Conservation (phyloP, 352 stramenopile species). For the Phytopythium mirpurense region DNA sequence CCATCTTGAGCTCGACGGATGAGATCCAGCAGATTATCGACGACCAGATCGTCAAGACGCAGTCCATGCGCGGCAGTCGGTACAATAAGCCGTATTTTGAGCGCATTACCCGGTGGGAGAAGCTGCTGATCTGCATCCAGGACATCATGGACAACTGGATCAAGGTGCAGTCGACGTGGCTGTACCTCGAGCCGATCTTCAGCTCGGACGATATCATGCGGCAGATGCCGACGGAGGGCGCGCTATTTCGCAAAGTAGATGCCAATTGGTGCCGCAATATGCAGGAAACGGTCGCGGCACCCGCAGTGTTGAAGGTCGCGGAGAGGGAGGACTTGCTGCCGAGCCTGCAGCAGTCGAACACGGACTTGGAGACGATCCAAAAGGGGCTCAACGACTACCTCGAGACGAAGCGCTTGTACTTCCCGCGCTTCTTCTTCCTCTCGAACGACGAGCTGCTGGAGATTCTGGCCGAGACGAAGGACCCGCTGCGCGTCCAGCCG, state of each 20-base stretch:
- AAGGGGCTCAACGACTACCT: constrained; percentile 93
- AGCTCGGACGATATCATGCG: constrained; percentile 92
- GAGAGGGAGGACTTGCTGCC: constrained; percentile 76
- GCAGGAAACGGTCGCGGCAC: constrained; percentile 74
- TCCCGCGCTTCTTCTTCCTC: constrained; percentile 92
- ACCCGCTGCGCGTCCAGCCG: constrained; percentile 92
- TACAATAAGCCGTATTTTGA: constrained; percentile 93
- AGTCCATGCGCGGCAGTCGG: constrained; percentile 91
- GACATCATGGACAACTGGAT: constrained; percentile 95
- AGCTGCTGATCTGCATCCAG: constrained; percentile 86
- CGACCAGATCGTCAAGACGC: constrained; percentile 94
- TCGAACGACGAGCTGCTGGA: constrained; percentile 91
- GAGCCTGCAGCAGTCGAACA: constrained; percentile 85
- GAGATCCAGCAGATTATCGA: constrained; percentile 94
- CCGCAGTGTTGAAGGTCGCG: constrained; percentile 72
- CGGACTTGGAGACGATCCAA: constrained; percentile 92
- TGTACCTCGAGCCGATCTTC: constrained; percentile 94
- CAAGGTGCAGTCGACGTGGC: constrained; percentile 91
- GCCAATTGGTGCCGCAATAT: constrained; percentile 86
- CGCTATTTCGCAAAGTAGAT: constrained; percentile 86
- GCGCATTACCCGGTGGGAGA: constrained; percentile 86
- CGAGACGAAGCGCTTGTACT: constrained; percentile 88
- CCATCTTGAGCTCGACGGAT: constrained; percentile 80
- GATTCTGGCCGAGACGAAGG: constrained; percentile 91
- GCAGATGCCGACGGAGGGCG: constrained; percentile 88